These are phyloP conservation scores for Epicoccum sorghinum DNA, from an alignment of 2,329 filamentous ascomycete species.

Conservation along the genomic window DNA sequence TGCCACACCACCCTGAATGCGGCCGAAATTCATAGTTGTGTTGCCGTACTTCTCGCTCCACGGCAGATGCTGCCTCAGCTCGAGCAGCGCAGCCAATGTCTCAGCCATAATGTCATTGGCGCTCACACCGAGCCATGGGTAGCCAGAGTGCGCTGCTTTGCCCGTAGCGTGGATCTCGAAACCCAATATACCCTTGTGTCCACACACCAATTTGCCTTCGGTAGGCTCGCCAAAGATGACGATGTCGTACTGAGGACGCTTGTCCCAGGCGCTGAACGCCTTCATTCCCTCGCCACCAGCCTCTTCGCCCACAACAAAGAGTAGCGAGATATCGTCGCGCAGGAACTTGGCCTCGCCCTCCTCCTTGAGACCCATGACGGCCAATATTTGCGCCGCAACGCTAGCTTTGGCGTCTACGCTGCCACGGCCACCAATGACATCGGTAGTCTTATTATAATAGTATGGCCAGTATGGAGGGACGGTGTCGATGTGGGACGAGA, in stretches of 20 bases:
- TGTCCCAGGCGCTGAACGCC: constrained; percentile 44
- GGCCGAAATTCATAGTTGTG: constrained; percentile 87
- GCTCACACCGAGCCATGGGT: constrained; percentile 86
- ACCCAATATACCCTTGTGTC: constrained; percentile 84
- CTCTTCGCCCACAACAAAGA: constrained; percentile 83
- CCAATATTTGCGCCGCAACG: constrained; percentile 75
- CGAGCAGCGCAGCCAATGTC: constrained; percentile 69
- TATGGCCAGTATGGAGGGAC: constrained; percentile 74
- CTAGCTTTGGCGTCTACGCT: constrained; percentile 66
- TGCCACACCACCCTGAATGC: constrained; percentile 80
- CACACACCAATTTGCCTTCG: constrained; percentile 82
- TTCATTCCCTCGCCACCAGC: constrained; percentile 80
- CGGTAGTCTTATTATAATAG: constrained; percentile 56
- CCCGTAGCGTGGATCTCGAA: constrained; percentile 73
- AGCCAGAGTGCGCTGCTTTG: constrained; percentile 85
- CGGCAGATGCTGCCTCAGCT: constrained; percentile 65
- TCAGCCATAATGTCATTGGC: constrained; percentile 82
- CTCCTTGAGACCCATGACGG: constrained; percentile 60
- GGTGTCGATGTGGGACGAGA: constrained; percentile 83
- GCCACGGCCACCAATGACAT: constrained; percentile 71
- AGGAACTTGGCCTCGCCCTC: constrained; percentile 35
- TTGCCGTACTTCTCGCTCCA: constrained; percentile 79
- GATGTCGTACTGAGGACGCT: constrained; percentile 61
- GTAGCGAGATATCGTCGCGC: constrained; percentile 55
- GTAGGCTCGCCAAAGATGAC: constrained; percentile 95